Evolutionary conservation across 108 stramenopile species (phyloP).

Genomic region (Discostella stelligeroides): DNA sequence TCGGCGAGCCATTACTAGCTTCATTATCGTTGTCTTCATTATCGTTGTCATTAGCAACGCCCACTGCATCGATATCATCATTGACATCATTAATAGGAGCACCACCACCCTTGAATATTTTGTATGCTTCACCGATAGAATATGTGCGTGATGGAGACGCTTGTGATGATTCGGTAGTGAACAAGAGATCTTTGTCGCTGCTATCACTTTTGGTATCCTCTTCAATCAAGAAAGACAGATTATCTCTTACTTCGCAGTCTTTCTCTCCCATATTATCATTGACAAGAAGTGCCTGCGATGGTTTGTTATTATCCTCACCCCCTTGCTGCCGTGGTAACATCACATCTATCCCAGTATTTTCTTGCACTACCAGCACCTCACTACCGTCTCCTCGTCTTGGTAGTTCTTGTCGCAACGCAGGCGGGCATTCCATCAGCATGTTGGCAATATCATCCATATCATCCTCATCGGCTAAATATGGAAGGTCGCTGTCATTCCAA

Average conservation of each 20-base stretch:
- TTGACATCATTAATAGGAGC: neutral
- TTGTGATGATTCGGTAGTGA: too few species aligned
- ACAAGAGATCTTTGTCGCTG: too few species aligned
- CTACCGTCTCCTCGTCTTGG: neutral
- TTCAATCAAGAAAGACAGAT: too few species aligned
- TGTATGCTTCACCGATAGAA: neutral
- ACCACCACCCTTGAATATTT: neutral
- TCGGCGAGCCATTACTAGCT: neutral
- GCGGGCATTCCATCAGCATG: conserved; percentile 16
- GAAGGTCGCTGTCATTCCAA: neutral
- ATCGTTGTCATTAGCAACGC: neutral
- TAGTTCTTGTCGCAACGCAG: conserved; percentile 9
- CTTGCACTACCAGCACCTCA: too few species aligned
- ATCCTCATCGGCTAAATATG: too few species aligned
- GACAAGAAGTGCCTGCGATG: too few species aligned
- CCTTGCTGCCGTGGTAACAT: neutral
- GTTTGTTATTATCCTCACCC: too few species aligned
- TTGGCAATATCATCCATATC: conserved; percentile 15
- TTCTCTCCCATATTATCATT: too few species aligned
- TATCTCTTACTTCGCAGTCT: too few species aligned
- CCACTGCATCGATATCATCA: neutral
- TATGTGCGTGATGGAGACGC: neutral
- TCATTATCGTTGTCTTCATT: neutral
- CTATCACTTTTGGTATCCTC: too few species aligned
- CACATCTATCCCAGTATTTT: too few species aligned